Base-by-base conservation (phyloP, 148 eudicot genomes). In the Chenopodium album region DNA sequence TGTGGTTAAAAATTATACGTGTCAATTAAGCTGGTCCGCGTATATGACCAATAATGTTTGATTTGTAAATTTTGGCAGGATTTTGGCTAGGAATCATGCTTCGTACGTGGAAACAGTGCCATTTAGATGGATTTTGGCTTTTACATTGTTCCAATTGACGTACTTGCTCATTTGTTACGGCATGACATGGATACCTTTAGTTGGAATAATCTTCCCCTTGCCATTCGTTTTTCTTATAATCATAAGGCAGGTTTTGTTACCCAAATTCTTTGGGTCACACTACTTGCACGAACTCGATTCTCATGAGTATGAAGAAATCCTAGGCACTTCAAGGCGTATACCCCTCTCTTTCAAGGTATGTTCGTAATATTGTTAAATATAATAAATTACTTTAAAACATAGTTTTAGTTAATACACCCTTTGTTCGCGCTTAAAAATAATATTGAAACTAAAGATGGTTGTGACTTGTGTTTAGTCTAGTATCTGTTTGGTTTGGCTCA, bases 171-270 rank as follows among this genome's bases (percentile, higher is more conserved):
- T 91, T 5, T 92, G 97, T 72, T 92, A 86, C 64, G 92, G 94
- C 60, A 75, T 91, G 44, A 92, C 94, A 64, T 92, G 97, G 97
- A 91, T 92, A 74, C 97, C 97, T 4, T 67, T 87, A 20, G 90
- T 87, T 62, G 97, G 97, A 76, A 89, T 92, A 34, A 73, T 91
- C 32, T 92, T 92, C 50, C 97, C 97, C 7, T 29, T 91, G 79
- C 89, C 90, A 14, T 88, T 92, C 81, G 86, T 91, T 81, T 78
- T 90, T 29, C 87, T 92, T 26, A 88, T 91, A 56, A 67, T 80
- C 76, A 80, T 91, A 37, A 81, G 94, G 73, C 85, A 92, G 71
- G 75, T 83, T 77, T 3, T 91, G 31, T 85, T 92, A 34, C 93
- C 97, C 7, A 91, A 79, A 83, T 16, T 85, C 23, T 90, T 90